phyloP scores from a whole-genome alignment of 1,284 basidiomycete species.

The Microbotryum scabiosae region DNA sequence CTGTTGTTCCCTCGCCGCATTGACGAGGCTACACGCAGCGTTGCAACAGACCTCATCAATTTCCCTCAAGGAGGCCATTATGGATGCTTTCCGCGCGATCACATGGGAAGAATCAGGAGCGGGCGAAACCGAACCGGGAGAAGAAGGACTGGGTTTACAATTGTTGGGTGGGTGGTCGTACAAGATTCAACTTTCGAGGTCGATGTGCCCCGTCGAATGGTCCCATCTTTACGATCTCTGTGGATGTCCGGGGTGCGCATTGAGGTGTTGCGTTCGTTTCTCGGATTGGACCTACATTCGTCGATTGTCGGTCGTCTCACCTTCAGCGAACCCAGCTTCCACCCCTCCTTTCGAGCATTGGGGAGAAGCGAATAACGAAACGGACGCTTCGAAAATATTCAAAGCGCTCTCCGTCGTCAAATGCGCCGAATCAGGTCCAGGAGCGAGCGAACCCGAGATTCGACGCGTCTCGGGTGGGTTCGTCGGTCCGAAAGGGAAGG shows the following conservation, averaged over 20 bases:
- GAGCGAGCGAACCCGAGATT: conserved; percentile 7
- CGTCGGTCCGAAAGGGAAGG: conserved; percentile 5
- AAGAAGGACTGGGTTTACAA: conserved; percentile 30
- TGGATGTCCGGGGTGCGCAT: conserved; percentile 26
- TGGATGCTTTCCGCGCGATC: conserved; percentile 31
- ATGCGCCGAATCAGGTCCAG: conserved; percentile 16
- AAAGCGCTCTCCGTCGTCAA: conserved; percentile 25
- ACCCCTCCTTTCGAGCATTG: conserved; percentile 25
- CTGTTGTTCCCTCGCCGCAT: conserved; percentile 16
- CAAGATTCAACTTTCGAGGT: conserved; percentile 15
- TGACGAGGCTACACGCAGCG: conserved; percentile 16
- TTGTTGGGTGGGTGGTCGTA: conserved; percentile 30
- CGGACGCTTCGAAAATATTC: conserved; percentile 20
- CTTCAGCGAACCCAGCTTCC: conserved; percentile 15
- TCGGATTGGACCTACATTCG: conserved; percentile 18
- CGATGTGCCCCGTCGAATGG: conserved; percentile 25
- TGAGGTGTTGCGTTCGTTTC: conserved; percentile 21
- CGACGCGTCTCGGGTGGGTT: conserved; percentile 1
- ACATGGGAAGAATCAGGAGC: conserved; percentile 29
- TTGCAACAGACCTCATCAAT: conserved; percentile 17
- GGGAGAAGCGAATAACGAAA: conserved; percentile 14
- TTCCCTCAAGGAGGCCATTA: conserved; percentile 25
- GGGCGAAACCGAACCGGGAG: conserved; percentile 29
- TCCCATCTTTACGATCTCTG: conserved; percentile 28
- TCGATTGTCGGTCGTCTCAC: conserved; percentile 15